phyloP scores from a whole-genome alignment of 1,284 basidiomycete genomes.

The Thecaphora frezii region DNA sequence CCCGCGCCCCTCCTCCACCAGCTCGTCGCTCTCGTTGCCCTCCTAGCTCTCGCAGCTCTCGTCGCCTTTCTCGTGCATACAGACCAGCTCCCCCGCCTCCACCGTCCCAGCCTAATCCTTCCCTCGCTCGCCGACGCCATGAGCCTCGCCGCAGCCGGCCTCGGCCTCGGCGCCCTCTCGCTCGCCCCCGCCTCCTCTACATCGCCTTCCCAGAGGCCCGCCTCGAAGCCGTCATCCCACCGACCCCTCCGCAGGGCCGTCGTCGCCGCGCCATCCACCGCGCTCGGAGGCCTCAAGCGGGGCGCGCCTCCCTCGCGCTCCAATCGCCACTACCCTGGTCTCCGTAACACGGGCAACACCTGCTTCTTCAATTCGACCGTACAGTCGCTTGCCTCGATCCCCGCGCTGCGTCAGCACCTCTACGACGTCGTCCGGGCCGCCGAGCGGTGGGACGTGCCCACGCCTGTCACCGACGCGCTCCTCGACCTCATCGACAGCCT shows the following conservation, averaged over 20 bases:
- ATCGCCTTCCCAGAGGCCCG: neutral
- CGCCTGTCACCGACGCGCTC: constrained; percentile 53
- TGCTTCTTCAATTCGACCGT: constrained; percentile 58
- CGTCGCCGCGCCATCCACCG: neutral
- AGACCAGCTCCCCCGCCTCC: neutral
- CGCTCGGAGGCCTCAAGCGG: neutral
- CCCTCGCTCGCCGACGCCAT: neutral
- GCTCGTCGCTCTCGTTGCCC: neutral
- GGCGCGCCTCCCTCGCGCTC: neutral
- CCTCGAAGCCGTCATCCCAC: neutral
- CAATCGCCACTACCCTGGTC: constrained; percentile 25
- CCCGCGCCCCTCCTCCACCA: neutral
- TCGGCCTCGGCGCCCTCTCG: neutral
- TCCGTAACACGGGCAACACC: constrained; percentile 54
- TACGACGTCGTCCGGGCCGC: constrained; percentile 30
- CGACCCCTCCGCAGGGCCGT: neutral
- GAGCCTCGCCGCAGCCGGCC: neutral
- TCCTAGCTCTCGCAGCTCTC: neutral
- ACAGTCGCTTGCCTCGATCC: constrained; percentile 45
- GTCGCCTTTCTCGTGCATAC: neutral
- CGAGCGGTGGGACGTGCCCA: constrained; percentile 46
- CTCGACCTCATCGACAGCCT: constrained; percentile 41
- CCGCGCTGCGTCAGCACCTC: constrained; percentile 29
- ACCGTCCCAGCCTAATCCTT: neutral
- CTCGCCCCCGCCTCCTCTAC: neutral